These are phyloP conservation scores for Quillaja saponaria DNA, from an alignment of 306 rosid genomes.

Conservation along the genomic window DNA sequence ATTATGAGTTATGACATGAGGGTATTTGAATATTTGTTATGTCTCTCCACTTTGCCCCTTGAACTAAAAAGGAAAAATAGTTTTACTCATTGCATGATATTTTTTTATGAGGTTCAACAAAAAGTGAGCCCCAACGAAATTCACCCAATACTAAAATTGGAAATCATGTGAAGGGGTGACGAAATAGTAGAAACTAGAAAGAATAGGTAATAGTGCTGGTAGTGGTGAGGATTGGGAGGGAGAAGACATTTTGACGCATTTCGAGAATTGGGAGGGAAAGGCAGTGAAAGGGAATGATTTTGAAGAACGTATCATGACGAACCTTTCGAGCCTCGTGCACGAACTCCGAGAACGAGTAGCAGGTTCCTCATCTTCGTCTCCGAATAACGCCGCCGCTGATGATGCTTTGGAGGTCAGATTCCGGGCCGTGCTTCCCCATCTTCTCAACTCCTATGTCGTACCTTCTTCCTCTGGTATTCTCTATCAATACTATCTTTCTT, in stretches of 20 bases:
- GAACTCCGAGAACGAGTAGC: conserved; percentile 83
- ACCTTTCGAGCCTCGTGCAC: conserved; percentile 68
- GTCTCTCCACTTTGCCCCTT: too few relatives aligned
- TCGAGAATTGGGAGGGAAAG: background rate
- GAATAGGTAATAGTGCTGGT: too few relatives aligned
- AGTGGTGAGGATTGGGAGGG: conserved; percentile 22
- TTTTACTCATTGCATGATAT: too few relatives aligned
- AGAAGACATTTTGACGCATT: background rate
- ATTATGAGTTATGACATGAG: too few relatives aligned
- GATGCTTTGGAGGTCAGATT: conserved; percentile 65
- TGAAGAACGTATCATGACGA: conserved; percentile 41
- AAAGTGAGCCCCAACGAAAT: too few relatives aligned
- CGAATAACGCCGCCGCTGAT: conserved; percentile 44
- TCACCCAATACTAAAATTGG: too few relatives aligned
- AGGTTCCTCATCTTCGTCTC: conserved; percentile 61
- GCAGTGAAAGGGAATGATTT: conserved; percentile 21
- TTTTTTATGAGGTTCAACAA: too few relatives aligned
- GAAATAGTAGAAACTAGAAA: background rate
- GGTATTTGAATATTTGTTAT: too few relatives aligned
- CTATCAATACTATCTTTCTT: background rate
- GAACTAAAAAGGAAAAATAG: too few relatives aligned
- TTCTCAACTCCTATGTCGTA: conserved; percentile 61
- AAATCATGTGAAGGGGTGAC: too few relatives aligned
- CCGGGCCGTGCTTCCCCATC: conserved; percentile 85
- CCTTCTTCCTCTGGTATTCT: conserved; percentile 66